These are phyloP conservation scores for Dissophora ornata DNA, from an alignment of 192 early-diverging fungal species.

Conservation along the genomic window DNA sequence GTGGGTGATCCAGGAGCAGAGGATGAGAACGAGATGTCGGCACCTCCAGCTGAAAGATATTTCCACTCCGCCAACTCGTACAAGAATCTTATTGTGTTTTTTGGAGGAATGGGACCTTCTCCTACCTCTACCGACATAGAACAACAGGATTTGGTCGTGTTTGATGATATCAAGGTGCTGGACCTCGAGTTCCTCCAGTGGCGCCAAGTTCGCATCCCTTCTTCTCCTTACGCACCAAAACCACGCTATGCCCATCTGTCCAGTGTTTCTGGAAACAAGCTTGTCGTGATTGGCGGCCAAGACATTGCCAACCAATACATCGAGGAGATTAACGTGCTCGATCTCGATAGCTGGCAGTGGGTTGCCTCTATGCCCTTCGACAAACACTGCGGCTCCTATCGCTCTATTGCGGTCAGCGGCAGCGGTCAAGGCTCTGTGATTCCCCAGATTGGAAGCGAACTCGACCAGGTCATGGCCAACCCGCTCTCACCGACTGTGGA, in stretches of 20 bases:
- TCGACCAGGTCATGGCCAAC: conserved; percentile 17
- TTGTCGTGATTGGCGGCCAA: conserved; percentile 82
- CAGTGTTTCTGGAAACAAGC: conserved; percentile 69
- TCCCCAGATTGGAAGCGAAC: conserved; percentile 52
- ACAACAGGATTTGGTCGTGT: conserved; percentile 61
- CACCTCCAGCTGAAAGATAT: conserved; percentile 68
- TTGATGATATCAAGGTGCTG: conserved; percentile 77
- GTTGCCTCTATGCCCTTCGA: conserved; percentile 72
- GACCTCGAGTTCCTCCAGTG: conserved; percentile 77
- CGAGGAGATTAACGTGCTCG: conserved; percentile 82
- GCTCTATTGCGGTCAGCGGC: conserved; percentile 76
- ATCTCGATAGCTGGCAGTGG: conserved; percentile 76
- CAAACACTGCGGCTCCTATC: conserved; percentile 82
- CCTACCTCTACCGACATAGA: conserved; percentile 60
- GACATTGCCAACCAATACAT: conserved; percentile 82
- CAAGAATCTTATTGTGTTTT: conserved; percentile 73
- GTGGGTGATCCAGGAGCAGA: conserved; percentile 54
- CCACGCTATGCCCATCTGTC: conserved; percentile 84
- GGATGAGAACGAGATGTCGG: conserved; percentile 33
- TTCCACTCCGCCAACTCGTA: conserved; percentile 84
- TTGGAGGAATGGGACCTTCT: conserved; percentile 85
- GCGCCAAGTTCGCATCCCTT: conserved; percentile 60
- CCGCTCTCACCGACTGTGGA: conserved; percentile 26
- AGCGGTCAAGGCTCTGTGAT: conserved; percentile 55
- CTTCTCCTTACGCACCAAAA: conserved; percentile 65